These are phyloP conservation scores for Monosporozyma siamensis DNA, from an alignment of 805 yeast species.

Conservation along the genomic window DNA sequence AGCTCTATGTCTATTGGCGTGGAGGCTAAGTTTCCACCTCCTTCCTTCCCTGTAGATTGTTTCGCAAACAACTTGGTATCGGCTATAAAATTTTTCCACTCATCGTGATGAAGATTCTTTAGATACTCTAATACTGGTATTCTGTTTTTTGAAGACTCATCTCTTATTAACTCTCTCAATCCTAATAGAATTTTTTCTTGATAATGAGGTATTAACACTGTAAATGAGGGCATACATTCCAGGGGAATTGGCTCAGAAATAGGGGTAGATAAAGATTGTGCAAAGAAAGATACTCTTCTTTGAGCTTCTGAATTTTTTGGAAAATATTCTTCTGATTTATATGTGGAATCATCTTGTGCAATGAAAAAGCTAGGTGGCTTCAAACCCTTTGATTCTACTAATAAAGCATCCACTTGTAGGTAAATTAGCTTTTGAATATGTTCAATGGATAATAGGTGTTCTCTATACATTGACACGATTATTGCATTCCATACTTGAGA, in stretches of 20 bases:
- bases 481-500: slow-evolving; percentile 79
- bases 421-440: slow-evolving; percentile 60
- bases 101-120: slow-evolving; percentile 58
- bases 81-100: slow-evolving; percentile 74
- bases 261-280: slow-evolving; percentile 81
- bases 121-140: slow-evolving; percentile 73
- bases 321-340: slow-evolving; percentile 44
- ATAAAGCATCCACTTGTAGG: slow-evolving; percentile 35
- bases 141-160: slow-evolving; percentile 47
- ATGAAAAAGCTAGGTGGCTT: slow-evolving; percentile 73
- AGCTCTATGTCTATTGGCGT: no score
- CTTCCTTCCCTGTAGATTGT: no score
- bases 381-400: slow-evolving; percentile 34
- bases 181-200: slow-evolving; percentile 71
- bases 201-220: slow-evolving; percentile 82
- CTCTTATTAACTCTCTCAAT: slow-evolving; percentile 69
- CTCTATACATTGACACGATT: slow-evolving; percentile 74
- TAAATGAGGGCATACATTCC: slow-evolving; percentile 66
- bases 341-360: slow-evolving; percentile 70
- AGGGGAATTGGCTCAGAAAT: slow-evolving; percentile 64
- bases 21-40: no score
- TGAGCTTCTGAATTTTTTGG: slow-evolving; percentile 66
- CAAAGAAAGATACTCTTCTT: slow-evolving; percentile 77
- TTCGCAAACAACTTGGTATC: slow-evolving; percentile 64
- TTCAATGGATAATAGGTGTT: slow-evolving; percentile 65